Evolutionary conservation across 164 flowering plant genomes (phyloP).

Genomic region (Vitis amurensis): DNA sequence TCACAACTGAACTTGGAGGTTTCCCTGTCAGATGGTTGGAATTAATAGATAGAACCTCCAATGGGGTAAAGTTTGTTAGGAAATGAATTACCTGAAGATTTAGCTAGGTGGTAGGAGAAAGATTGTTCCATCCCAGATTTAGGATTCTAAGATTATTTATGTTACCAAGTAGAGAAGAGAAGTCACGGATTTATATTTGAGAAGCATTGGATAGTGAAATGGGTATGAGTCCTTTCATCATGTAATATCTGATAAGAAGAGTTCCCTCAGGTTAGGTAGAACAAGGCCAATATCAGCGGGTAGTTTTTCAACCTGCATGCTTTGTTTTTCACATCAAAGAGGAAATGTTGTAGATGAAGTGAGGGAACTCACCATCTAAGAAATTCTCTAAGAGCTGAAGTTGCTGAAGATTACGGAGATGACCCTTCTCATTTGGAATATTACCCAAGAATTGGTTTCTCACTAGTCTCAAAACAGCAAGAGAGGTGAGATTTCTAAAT

Average conservation of each 20-base stretch:
- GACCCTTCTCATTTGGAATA: constrained; percentile 2
- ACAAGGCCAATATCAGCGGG: constrained; percentile 3
- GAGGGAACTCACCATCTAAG: constrained; percentile 4
- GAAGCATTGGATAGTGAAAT: constrained; percentile 10
- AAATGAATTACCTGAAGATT: constrained; percentile 8
- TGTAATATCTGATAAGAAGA: constrained; percentile 1
- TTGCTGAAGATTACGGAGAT: neutral
- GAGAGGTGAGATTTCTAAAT: constrained; percentile 8
- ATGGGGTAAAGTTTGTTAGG: constrained; percentile 4
- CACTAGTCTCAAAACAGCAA: neutral
- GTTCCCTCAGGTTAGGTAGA: constrained; percentile 8
- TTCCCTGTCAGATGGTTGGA: constrained; percentile 9
- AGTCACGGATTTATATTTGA: constrained; percentile 11
- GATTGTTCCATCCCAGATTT: constrained; percentile 5
- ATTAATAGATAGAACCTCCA: neutral
- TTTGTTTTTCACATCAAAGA: constrained; percentile 2
- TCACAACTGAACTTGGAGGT: constrained; percentile 12
- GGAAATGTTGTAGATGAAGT: constrained; percentile 10
- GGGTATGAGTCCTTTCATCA: constrained; percentile 7
- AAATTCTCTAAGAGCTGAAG: constrained; percentile 14
- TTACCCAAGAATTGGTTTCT: constrained; percentile 3
- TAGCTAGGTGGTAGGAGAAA: constrained; percentile 7
- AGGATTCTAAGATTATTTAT: constrained; percentile 1
- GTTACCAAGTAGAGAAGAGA: constrained; percentile 5
- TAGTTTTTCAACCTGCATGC: constrained; percentile 1